Evolutionary conservation across 2,329 filamentous ascomycete species (phyloP), one percentile per base, ranked within the genome.

Genomic region (Colletotrichum abscissum): DNA sequence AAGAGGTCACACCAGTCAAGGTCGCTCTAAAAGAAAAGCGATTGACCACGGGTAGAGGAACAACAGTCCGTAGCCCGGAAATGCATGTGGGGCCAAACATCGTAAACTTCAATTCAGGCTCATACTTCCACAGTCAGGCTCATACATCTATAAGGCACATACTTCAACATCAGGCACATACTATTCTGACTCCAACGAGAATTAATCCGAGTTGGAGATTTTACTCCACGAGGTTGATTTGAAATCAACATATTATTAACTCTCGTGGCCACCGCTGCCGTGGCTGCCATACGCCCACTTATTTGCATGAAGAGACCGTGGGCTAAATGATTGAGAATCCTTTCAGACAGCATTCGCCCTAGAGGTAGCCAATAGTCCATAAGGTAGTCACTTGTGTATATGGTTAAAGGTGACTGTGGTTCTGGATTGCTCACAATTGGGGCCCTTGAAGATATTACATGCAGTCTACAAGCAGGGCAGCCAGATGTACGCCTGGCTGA

Each of bases 101-200:
- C 30, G 33, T 35, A 4, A 22, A 22, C 24, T 57, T 57, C 14
- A 8, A 6, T 28, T 58, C 56, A 58, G 56, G 30, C 56, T 22
- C 56, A 58, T 30, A 59, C n/a, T 26, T 60, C 16, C 16, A 26
- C 5, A 1, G 57, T 30, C 59, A 69, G 67, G 67, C 60, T 52
- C 16, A 59, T 69, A 65, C 22, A 54, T 38, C 24, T 35, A 24
- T 35, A 30, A 59, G 57, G 57, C 33, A 59, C n/a, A 59, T 30
- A 60, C 22, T 22, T 67, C 22, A 24, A 9, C 2, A 54, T 67
- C 42, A 71, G 68, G 68, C 56, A 56, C 63, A 67, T 71, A 60
- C 26, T 60, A 24, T 19, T 11, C 5, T 9, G 19, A 11, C 55
- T n/a, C 55, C 55, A 57, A 57, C 8, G 0, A 3, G 0, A n/a